Evolutionary conservation across 225 moss, liverwort and hornwort species (phyloP).

Genomic region (Rhytidiadelphus loreus): DNA sequence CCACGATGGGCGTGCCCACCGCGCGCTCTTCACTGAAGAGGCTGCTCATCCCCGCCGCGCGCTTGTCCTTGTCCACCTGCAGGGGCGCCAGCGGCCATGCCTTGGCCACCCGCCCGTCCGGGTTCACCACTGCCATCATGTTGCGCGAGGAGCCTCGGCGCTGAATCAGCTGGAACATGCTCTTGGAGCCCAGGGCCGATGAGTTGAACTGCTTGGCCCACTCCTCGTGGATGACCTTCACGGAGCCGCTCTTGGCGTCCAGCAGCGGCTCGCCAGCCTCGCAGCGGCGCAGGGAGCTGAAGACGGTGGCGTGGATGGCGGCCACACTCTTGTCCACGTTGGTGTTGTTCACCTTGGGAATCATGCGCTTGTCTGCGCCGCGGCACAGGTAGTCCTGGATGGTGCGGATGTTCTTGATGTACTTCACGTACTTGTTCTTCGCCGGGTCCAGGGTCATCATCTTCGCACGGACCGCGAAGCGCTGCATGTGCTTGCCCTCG

Average conservation of each 20-base stretch:
- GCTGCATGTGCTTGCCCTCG: conserved; percentile 84
- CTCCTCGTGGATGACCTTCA: conserved; percentile 81
- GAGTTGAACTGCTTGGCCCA: conserved; percentile 66
- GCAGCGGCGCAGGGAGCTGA: conserved; percentile 67
- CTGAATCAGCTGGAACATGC: conserved; percentile 92
- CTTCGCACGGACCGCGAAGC: conserved; percentile 96
- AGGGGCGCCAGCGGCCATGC: conserved; percentile 68
- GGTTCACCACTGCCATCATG: conserved; percentile 72
- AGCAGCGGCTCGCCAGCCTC: conserved; percentile 71
- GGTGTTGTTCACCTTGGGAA: conserved; percentile 98
- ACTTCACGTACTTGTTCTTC: conserved; percentile 98
- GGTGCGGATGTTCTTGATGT: conserved; percentile 91
- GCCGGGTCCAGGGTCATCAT: conserved; percentile 97
- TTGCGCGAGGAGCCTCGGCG: conserved; percentile 75
- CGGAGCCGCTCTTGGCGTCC: conserved; percentile 54
- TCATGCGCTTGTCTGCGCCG: conserved; percentile 71
- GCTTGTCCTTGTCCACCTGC: conserved; percentile 19
- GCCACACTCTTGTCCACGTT: conserved; percentile 99
- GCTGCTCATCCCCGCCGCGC: conserved; percentile 18
- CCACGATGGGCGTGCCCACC: conserved; percentile 62
- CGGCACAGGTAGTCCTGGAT: conserved; percentile 93
- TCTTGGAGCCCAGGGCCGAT: conserved; percentile 75
- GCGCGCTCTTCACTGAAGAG: neutral
- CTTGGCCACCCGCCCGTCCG: conserved; percentile 63
- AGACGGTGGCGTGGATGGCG: conserved; percentile 85